Conservation (phyloP, 352 stramenopile genomes). For the Phytophthora foliorum region DNA sequence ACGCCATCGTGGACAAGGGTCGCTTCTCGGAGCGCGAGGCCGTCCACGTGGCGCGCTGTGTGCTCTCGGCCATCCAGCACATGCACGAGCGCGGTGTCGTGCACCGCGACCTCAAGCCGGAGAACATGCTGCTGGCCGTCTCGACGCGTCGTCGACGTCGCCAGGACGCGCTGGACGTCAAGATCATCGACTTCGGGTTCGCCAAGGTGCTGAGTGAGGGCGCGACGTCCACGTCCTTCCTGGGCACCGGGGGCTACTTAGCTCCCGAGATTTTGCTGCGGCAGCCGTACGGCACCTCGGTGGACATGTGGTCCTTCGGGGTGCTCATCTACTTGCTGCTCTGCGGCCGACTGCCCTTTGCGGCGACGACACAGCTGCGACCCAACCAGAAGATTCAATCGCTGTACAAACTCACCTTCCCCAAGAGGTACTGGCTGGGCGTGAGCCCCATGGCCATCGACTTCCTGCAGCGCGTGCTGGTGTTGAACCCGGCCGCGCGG, state of each 20-base stretch:
- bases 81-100: slow-evolving; percentile 80
- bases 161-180: slow-evolving; percentile 71
- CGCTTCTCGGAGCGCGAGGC: slow-evolving; percentile 69
- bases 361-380: slow-evolving; percentile 64
- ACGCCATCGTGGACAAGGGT: slow-evolving; percentile 78
- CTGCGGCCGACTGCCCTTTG: slow-evolving; percentile 92
- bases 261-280: slow-evolving; percentile 98
- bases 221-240: slow-evolving; percentile 70
- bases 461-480: slow-evolving; percentile 67
- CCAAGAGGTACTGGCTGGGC: slow-evolving; percentile 77
- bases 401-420: slow-evolving; percentile 78
- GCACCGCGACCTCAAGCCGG: slow-evolving; percentile 80
- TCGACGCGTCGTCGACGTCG: slow-evolving; percentile 26
- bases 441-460: slow-evolving; percentile 69
- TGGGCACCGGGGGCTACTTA: slow-evolving; percentile 94
- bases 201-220: slow-evolving; percentile 89
- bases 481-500: slow-evolving; percentile 62
- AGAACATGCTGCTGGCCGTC: slow-evolving; percentile 77
- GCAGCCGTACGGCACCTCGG: slow-evolving; percentile 94
- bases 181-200: slow-evolving; percentile 99
- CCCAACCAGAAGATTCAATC: slow-evolving; percentile 69
- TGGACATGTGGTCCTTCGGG: slow-evolving; percentile 98
- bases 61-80: slow-evolving; percentile 81
- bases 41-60: slow-evolving; percentile 50
- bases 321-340: slow-evolving; percentile 98